Base-by-base conservation (phyloP, 2,329 filamentous ascomycete species). In the Fusarium newnesense region DNA sequence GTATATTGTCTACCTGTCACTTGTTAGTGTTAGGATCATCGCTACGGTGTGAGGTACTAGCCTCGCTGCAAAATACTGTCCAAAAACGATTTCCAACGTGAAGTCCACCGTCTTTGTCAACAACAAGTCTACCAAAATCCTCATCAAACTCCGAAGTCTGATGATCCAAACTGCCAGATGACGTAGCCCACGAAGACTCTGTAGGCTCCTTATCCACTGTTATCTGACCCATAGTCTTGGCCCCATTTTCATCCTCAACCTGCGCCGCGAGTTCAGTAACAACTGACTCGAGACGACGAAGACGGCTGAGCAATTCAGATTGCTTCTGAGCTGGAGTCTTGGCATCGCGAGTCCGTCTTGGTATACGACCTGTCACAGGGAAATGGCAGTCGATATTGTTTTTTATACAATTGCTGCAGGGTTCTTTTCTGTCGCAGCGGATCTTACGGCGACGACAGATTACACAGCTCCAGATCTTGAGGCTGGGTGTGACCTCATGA, bases 401-500 rank as follows among this genome's bases (percentile, higher is more conserved):
- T 13, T 70, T 73, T 24, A 61, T 49, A 37, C 80, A 81, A 37
- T 78, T 78, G 12, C 63, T 73, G 16, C 80, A 81, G 16, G 80
- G 80, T 1, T 79, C 75, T 40, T 72, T 68, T 62, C 80, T 75
- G 24, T 81, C 79, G 46, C 80, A 81, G 7, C 74, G 75, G 15
- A 80, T 59, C 39, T 81, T 80, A 60, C 79, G 79, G 2, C 78
- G 77, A 19, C 79, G 77, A 47, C 79, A 81, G 28, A 74, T 75
- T 32, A 80, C 71, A 49, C 79, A 81, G 67, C 78, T 81, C 79
- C 79, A 81, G 62, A 78, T 76, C 16, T 74, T 77, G 53, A 80
- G 74, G n/a, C 28, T 67, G 34, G 39, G 2, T 19, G 60, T 42
- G 59, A 50, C 43, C 46, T 61, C 50, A 56, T 61, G 53, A n/a